Evolutionary conservation across 768 basidiomycete species (phyloP).

Genomic region (Tricholoma sp.): DNA sequence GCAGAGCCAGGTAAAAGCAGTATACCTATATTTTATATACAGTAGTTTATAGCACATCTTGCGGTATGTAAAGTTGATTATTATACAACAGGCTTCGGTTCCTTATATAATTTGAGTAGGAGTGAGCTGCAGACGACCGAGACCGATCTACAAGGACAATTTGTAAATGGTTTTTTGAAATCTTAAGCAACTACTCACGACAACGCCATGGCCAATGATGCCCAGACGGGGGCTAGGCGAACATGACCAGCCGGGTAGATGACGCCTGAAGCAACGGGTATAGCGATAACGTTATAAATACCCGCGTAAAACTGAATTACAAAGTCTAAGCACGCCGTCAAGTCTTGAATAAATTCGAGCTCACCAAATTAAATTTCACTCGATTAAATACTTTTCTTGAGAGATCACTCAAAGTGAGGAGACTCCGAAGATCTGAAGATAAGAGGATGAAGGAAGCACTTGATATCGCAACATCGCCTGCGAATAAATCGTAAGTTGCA

Average conservation of each 20-base stretch:
- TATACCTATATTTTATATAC: too few species aligned
- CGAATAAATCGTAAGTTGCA: constrained; percentile 9
- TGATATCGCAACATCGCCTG: constrained; percentile 66
- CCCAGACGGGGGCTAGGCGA: constrained; percentile 74
- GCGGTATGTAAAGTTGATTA: too few species aligned
- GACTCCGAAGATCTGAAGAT: constrained; percentile 54
- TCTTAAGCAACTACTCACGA: constrained; percentile 40
- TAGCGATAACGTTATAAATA: constrained; percentile 58
- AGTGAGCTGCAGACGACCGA: constrained; percentile 61
- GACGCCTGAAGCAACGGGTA: constrained; percentile 76
- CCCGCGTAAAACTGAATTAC: constrained; percentile 55
- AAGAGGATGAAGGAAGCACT: constrained; percentile 79
- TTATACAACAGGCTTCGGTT: constrained; percentile 14
- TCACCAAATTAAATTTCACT: constrained; percentile 72
- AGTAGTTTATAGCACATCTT: too few species aligned
- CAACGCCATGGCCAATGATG: constrained; percentile 75
- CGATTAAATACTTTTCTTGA: constrained; percentile 61
- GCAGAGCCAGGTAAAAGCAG: constrained; percentile 41
- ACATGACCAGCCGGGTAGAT: constrained; percentile 63
- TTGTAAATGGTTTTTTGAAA: not conserved
- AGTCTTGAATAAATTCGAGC: constrained; percentile 14
- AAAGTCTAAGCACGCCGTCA: not conserved
- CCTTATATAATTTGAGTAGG: constrained; percentile 47
- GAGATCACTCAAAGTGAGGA: constrained; percentile 58
- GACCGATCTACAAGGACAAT: constrained; percentile 40